Evolutionary conservation across 768 basidiomycete species (phyloP).

Genomic region (Termitomyces sp.): DNA sequence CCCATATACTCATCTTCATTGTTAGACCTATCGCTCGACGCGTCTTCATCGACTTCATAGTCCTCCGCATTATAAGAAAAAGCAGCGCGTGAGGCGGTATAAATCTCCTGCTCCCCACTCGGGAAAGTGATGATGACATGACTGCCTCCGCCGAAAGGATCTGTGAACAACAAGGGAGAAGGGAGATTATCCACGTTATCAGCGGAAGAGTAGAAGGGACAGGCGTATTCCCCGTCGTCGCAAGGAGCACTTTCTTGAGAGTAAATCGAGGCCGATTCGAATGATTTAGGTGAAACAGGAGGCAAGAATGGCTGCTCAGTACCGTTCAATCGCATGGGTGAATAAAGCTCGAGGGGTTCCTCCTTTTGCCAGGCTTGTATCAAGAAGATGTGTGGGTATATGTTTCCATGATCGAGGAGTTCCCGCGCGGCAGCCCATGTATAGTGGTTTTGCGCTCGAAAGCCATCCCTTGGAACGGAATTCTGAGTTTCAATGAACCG

Average conservation of each 20-base stretch:
- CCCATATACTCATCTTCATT: background rate
- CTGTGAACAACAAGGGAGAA: slow-evolving; percentile 1
- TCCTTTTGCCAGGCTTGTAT: slow-evolving; percentile 1
- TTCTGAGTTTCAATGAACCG: slow-evolving; percentile 7
- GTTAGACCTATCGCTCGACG: background rate
- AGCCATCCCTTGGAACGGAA: background rate
- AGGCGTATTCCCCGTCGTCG: background rate
- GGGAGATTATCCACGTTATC: background rate
- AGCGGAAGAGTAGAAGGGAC: background rate
- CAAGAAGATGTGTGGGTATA: slow-evolving; percentile 9
- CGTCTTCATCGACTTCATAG: background rate
- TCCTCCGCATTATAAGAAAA: background rate
- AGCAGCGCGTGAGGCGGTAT: background rate
- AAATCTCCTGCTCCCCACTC: background rate
- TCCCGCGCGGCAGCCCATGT: background rate
- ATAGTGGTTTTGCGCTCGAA: slow-evolving; percentile 1
- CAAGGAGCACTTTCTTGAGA: slow-evolving; percentile 5
- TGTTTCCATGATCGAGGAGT: slow-evolving; percentile 4
- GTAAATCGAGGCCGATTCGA: slow-evolving; percentile 2
- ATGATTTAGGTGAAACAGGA: background rate
- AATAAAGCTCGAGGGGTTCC: background rate
- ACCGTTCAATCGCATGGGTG: background rate
- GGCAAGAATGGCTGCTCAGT: background rate
- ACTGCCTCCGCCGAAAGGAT: background rate
- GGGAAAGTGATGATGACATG: background rate